A percentile compares a stretch with the other conserved stretches of the same genome.
Evolutionary conservation across 2,329 filamentous ascomycete genomes (phyloP).

Genomic region (Aureobasidium leucospermi): DNA sequence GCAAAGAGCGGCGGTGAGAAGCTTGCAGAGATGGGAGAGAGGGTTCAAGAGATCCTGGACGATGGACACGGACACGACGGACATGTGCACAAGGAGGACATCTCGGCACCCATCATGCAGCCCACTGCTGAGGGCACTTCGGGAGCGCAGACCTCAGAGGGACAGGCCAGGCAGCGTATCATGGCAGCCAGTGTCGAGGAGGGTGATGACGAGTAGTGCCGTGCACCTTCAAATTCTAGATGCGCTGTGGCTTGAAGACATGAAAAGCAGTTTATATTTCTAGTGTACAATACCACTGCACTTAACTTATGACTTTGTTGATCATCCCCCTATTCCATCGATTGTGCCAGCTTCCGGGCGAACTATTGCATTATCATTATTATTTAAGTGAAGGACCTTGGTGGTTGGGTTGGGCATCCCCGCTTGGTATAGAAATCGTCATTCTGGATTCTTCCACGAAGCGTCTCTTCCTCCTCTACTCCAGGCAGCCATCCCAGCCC

Average conservation of each 20-base stretch:
- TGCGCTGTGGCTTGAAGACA: not conserved
- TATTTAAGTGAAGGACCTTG: not conserved
- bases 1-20: conserved; percentile 20
- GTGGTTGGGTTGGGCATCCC: not conserved
- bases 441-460: not conserved
- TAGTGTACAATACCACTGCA: not conserved
- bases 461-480: not conserved
- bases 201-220: conserved; percentile 6
- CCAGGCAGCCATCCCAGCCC: not conserved
- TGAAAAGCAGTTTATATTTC: not conserved
- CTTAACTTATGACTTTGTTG: not conserved
- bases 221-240: not conserved
- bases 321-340: too few species aligned
- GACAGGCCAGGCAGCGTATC: conserved; percentile 3
- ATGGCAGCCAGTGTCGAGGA: conserved; percentile 11
- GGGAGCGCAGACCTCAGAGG: not conserved
- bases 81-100: not conserved
- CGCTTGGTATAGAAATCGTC: conserved; percentile 5
- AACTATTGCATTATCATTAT: not conserved
- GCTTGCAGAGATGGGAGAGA: not conserved
- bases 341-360: too few species aligned
- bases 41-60: conserved; percentile 1
- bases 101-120: conserved; percentile 7
- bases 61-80: not conserved
- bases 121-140: not conserved